phyloP scores from a whole-genome alignment of 441 rosid species.

The Biscutella laevigata region DNA sequence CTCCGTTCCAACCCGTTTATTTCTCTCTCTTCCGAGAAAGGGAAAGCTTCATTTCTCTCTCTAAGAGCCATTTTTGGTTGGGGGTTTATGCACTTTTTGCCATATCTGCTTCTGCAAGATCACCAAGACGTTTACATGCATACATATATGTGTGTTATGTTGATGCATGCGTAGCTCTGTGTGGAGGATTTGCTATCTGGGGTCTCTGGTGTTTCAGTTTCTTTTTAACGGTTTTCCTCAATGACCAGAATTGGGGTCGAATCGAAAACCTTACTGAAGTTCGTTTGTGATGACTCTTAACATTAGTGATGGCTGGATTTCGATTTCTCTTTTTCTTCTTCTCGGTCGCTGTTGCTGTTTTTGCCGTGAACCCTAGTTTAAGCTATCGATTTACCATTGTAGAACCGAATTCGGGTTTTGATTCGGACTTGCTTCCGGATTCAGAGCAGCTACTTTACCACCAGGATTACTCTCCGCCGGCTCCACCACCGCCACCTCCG shows the following conservation, averaged over 20 bases:
- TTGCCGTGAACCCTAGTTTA: conserved; percentile 28
- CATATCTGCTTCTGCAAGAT: conserved; percentile 10
- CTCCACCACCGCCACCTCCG: conserved; percentile 90
- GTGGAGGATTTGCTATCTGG: neutral
- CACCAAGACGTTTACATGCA: conserved; percentile 16
- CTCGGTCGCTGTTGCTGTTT: conserved; percentile 15
- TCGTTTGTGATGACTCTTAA: conserved; percentile 42
- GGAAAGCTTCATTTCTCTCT: conserved; percentile 20
- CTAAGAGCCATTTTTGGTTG: conserved; percentile 24
- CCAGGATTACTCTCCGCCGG: conserved; percentile 87
- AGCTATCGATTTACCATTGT: too few relatives aligned
- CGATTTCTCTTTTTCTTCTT: conserved; percentile 26
- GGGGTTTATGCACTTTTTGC: conserved; percentile 23
- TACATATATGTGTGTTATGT: too few relatives aligned
- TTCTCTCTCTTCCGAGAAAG: conserved; percentile 26
- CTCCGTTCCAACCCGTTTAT: conserved; percentile 29
- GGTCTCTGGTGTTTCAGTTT: conserved; percentile 19
- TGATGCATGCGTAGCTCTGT: conserved; percentile 14
- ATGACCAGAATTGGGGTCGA: conserved; percentile 27
- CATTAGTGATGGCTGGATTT: conserved; percentile 51
- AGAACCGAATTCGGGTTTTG: too few relatives aligned
- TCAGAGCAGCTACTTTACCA: conserved; percentile 35
- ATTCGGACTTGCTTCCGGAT: conserved; percentile 35
- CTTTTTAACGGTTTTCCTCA: conserved; percentile 14
- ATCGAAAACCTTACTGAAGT: conserved; percentile 29